Evolutionary conservation across 1,139 yeast species (phyloP), one percentile per base, ranked within the genome.

Genomic region (Candida sp.): DNA sequence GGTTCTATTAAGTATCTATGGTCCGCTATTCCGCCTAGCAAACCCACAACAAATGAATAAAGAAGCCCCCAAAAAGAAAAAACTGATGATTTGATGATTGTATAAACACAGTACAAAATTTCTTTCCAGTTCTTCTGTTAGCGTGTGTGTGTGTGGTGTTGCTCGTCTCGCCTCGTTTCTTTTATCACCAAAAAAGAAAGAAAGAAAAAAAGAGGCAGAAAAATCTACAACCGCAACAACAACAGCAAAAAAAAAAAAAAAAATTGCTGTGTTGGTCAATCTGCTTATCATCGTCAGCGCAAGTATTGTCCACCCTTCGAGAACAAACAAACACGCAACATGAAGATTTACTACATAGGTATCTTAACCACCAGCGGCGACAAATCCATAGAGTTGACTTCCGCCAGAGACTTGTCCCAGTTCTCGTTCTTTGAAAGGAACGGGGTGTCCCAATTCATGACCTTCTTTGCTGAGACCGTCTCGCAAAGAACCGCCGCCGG

Each of bases 291-390:
- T n/a, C n/a, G n/a, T n/a, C n/a, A n/a, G n/a, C n/a, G n/a, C n/a
- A n/a, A n/a, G n/a, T 8, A 12, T 7, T 25, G 6, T n/a, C 5
- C 23, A 12, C 28, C 23, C 5, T 26, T 39, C 42, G 12, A 22
- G n/a, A 37, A 27, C 27, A 12, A 39, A 26, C 30, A 37, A 31
- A 26, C 33, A 53, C 12, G n/a, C n/a, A n/a, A n/a, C 25, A 94
- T 94, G 99, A 91, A 91, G 81, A 81, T 94, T 58, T 92, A 86
- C 70, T 92, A 92, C 72, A 86, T 94, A 58, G 98, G 98, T 48
- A 81, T 96, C 49, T 77, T 92, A 58, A 86, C 92, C 63, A 86
- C 85, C 58, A 66, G 67, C 37, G 84, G 82, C 37, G 79, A 77
- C 33, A 87, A 87, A 65, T 83, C 96, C 17, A 72, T 90, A 49